These are phyloP conservation scores for Priceomyces carsonii DNA, from an alignment of 805 yeast genomes.

Conservation along the genomic window DNA sequence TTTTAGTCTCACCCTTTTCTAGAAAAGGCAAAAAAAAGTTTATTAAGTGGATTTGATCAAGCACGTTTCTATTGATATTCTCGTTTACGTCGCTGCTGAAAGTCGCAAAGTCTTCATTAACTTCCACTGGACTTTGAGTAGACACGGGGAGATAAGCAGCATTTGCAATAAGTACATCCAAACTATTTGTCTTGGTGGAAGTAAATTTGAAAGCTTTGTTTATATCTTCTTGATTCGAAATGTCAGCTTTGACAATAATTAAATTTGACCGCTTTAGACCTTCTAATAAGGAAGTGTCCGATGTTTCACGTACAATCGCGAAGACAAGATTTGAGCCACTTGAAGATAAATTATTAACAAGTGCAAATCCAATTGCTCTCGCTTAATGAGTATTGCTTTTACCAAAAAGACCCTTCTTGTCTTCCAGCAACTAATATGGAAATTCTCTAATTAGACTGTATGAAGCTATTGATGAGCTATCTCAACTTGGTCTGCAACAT, in stretches of 20 bases:
- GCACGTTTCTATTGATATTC: constrained; percentile 1
- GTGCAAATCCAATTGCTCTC: too few species aligned
- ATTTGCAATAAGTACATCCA: neutral
- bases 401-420: too few species aligned
- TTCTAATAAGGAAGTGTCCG: neutral
- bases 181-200: neutral
- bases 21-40: constrained; percentile 7
- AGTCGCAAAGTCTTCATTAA: neutral
- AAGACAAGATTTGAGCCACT: too few species aligned
- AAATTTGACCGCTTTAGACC: neutral
- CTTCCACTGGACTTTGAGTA: neutral
- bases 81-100: neutral
- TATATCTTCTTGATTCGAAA: neutral
- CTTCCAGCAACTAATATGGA: too few species aligned
- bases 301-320: neutral
- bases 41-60: constrained; percentile 6
- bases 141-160: neutral
- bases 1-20: constrained; percentile 3
- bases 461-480: too few species aligned
- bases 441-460: too few species aligned
- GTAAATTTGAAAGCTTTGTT: neutral
- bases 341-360: too few species aligned
- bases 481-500: too few species aligned
- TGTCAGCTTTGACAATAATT: neutral
- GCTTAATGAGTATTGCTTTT: too few species aligned